phyloP scores from a whole-genome alignment of 495 filamentous ascomycete genomes.

The Massariosphaeria phaeospora region DNA sequence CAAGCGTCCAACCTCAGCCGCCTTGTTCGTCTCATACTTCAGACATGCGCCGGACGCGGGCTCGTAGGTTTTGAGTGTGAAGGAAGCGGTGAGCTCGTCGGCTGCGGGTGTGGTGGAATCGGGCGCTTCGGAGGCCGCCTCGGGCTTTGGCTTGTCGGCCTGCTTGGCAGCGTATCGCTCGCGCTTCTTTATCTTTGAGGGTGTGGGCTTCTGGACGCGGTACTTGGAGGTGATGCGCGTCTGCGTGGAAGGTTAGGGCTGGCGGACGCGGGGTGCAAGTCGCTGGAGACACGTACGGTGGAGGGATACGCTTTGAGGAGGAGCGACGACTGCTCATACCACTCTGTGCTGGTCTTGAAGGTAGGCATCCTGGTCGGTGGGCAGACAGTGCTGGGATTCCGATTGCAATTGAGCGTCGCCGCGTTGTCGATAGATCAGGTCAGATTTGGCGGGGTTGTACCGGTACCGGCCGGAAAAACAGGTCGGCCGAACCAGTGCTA shows the following conservation, averaged over 20 bases:
- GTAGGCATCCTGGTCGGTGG: conserved; percentile 61
- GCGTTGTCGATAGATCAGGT: neutral
- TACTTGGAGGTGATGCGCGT: conserved; percentile 83
- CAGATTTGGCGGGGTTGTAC: conserved; percentile 29
- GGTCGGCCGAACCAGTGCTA: too few species aligned
- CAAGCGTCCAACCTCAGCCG: conserved; percentile 80
- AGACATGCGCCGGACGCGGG: conserved; percentile 63
- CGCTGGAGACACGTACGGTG: conserved; percentile 46
- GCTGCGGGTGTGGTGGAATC: conserved; percentile 36
- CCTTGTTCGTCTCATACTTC: conserved; percentile 42
- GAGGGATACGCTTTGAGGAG: conserved; percentile 61
- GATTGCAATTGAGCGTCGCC: neutral
- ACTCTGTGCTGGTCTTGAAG: conserved; percentile 56
- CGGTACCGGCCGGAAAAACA: too few species aligned
- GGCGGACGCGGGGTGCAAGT: conserved; percentile 1
- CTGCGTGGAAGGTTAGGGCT: conserved; percentile 43
- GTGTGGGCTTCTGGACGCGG: conserved; percentile 52
- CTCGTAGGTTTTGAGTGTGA: conserved; percentile 88
- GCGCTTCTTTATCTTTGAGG: conserved; percentile 37
- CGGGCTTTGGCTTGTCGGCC: too few species aligned
- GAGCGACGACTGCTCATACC: conserved; percentile 58
- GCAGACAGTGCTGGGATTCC: too few species aligned
- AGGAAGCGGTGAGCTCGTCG: conserved; percentile 51
- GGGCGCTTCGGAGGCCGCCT: conserved; percentile 33
- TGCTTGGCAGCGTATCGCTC: conserved; percentile 27